These are phyloP conservation scores for Corylus heterophylla DNA, from an alignment of 306 rosid genomes.

Conservation along the genomic window DNA sequence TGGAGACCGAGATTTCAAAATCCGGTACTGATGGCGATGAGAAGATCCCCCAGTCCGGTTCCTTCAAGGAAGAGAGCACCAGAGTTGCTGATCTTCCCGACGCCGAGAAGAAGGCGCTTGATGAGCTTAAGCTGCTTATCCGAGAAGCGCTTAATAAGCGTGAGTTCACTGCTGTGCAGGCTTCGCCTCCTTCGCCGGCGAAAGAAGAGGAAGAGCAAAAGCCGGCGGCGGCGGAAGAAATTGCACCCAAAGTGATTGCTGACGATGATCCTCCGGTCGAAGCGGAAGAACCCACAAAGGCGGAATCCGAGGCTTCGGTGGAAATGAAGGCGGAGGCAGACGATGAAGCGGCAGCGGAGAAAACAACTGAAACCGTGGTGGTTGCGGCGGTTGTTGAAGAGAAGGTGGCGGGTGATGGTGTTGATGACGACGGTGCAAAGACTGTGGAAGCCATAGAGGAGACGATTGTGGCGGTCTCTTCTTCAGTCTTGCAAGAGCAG, in stretches of 20 bases:
- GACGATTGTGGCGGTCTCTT: constrained; percentile 61
- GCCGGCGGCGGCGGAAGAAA: constrained; percentile 2
- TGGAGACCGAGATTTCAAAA: constrained; percentile 33
- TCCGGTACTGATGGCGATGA: constrained; percentile 18
- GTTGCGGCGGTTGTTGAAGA: constrained; percentile 26
- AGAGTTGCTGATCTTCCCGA: constrained; percentile 55
- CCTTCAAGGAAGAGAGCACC: constrained; percentile 66
- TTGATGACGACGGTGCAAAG: constrained; percentile 78
- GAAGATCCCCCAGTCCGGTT: constrained; percentile 31
- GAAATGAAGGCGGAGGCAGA: constrained; percentile 16
- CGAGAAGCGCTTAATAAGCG: constrained; percentile 55
- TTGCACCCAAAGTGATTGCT: constrained; percentile 2
- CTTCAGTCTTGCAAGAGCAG: constrained; percentile 32
- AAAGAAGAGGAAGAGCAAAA: constrained; percentile 26
- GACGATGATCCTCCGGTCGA: constrained; percentile 18
- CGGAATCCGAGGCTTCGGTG: constrained; percentile 23
- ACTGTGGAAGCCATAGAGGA: constrained; percentile 82
- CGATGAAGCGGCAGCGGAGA: constrained; percentile 20
- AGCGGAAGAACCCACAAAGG: constrained; percentile 5
- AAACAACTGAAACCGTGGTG: constrained; percentile 30
- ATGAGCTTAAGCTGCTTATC: constrained; percentile 53
- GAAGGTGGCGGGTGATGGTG: constrained; percentile 13
- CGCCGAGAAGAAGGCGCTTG: constrained; percentile 53
- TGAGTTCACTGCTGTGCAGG: constrained; percentile 36
- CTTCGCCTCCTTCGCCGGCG: constrained; percentile 12